Evolutionary conservation across 352 stramenopile genomes (phyloP).

Genomic region (Aphanomyces euteiches): DNA sequence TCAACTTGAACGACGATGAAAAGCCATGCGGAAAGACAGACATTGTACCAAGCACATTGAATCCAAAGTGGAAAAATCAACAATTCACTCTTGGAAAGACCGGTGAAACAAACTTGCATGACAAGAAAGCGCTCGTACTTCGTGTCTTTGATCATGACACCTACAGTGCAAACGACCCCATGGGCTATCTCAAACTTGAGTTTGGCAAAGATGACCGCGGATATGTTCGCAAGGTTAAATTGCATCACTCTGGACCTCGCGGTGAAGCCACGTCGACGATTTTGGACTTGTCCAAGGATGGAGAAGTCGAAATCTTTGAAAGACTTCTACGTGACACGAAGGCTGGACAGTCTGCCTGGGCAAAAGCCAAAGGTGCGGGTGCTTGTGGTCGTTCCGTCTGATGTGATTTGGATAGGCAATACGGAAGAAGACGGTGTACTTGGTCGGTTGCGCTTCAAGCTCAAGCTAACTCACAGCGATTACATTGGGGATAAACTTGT

Average conservation of each 20-base stretch:
- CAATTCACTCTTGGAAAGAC: conserved; percentile 58
- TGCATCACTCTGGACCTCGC: conserved; percentile 45
- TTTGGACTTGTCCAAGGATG: conserved; percentile 44
- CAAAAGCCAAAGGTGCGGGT: conserved; percentile 30
- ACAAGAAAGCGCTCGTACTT: conserved; percentile 58
- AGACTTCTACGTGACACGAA: conserved; percentile 46
- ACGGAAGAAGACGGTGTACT: conserved; percentile 45
- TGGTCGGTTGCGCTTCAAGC: conserved; percentile 47
- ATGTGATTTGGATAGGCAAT: conserved; percentile 29
- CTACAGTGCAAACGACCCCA: conserved; percentile 45
- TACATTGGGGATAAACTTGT: conserved; percentile 30
- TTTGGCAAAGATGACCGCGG: conserved; percentile 50
- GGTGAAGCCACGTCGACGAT: conserved; percentile 34
- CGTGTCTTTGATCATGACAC: conserved; percentile 60
- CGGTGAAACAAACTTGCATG: conserved; percentile 45
- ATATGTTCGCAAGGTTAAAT: conserved; percentile 46
- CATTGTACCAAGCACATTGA: conserved; percentile 58
- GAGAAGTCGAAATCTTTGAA: conserved; percentile 46
- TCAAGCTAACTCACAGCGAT: conserved; percentile 60
- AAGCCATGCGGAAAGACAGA: conserved; percentile 62
- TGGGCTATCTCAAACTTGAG: conserved; percentile 54
- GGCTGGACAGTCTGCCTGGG: conserved; percentile 36
- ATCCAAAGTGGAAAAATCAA: conserved; percentile 67
- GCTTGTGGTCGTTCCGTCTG: neutral
- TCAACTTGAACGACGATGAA: conserved; percentile 50